Evolutionary conservation across 78 protist species (phyloP), one percentile per base, ranked within the genome.

Genomic region (Dictyostelium brefeldianum): DNA sequence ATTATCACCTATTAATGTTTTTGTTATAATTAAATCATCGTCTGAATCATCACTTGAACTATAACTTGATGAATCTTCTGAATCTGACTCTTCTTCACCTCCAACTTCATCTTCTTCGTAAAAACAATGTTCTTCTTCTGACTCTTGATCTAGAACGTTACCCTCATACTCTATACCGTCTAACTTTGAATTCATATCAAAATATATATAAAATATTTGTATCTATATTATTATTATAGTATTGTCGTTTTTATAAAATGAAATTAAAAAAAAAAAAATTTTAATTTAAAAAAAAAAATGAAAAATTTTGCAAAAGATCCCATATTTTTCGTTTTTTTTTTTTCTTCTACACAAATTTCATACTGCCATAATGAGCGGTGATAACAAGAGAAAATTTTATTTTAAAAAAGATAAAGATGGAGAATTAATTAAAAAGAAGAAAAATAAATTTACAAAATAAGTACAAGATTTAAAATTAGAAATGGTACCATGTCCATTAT

Each of bases 351-450:
- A 22, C 0, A 20, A 20, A 20, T 59, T 6, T 4, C 11, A n/a
- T 57, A 3, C 14, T 10, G 12, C 0, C 17, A 25, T 18, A 36
- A 70, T 70, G 78, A 18, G 50, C 15, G 78, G 50, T 7, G 78
- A 59, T 18, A 59, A 70, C 12, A 70, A 70, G 41, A 70, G 78
- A 41, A 70, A 70, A 5, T 70, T 70, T 70, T 70, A 70, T 70
- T 41, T 41, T 50, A 70, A 70, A 15, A 70, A 70, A 62, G 27
- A 25, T 17, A 70, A 70, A 70, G 51, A 70, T 5, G 22, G 54
- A 12, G 51, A 22, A 10, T 18, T 22, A 31, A 27, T 36, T 29
- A 70, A 36, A 70, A 70, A 70, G 10, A 70, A 70, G 41, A 41
- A 41, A 17, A 36, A 70, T 41, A 70, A 25, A 22, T n/a, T n/a